Evolutionary conservation across 257 asterid species (phyloP), one percentile per base, ranked within the genome.

Genomic region (Catharanthus roseus): DNA sequence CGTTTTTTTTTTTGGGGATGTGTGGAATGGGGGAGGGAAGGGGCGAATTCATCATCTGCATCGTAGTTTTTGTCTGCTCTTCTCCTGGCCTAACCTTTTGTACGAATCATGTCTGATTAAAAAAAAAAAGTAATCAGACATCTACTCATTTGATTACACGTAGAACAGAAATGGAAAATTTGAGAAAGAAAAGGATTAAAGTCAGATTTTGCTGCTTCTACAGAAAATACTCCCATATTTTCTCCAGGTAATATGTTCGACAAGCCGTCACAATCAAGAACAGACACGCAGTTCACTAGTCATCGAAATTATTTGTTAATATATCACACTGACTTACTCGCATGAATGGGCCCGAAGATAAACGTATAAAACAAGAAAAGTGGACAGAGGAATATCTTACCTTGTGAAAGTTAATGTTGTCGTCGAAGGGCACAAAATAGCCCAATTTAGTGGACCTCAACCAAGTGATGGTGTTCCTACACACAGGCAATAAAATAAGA

Each of bases 351-450:
- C 63, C 85, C 84, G 42, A 74, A 28, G 2, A 53, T n/a, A 60
- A 42, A 60, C 68, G 67, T 58, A 73, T 3, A 34, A 77, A 65
- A n/a, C n/a, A n/a, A n/a, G n/a, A n/a, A n/a, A n/a, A n/a, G n/a
- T n/a, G n/a, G n/a, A n/a, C n/a, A n/a, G 65, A 66, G 47, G 70
- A 67, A 23, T 44, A 41, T 57, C 70, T 29, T 82, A 91, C 99
- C 97, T 93, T 84, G 81, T 93, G 99, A 71, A 93, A 93, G 82
- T 93, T 93, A 83, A 93, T 89, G 81, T 91, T 93, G 85, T 93
- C 99, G 36, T 93, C 96, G 44, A 93, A 93, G 5, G 99, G 99
- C 79, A 93, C 86, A 73, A 88, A 71, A 60, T 36, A 60, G 50
- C 87, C 89, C 78, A 89, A 29, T 65, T 80, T 86, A 28, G 96